Conservation (phyloP, 305 asterid species). For the Fraxinus sp. region DNA sequence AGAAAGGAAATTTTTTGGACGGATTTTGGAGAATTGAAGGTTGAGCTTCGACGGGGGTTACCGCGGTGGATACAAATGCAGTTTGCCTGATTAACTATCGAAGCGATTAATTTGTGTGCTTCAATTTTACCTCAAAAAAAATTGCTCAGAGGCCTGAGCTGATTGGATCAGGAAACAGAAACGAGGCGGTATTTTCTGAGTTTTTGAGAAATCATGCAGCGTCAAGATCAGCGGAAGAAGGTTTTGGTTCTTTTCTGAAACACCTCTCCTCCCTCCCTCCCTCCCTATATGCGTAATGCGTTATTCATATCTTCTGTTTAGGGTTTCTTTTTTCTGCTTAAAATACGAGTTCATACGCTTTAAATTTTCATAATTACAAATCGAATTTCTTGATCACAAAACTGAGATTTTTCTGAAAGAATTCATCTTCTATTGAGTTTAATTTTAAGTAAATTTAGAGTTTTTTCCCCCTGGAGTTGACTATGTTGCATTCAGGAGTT, state of each 20-base stretch:
- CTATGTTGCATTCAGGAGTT: background rate
- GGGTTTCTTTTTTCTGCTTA: background rate
- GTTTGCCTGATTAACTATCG: background rate
- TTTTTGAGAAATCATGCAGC: background rate
- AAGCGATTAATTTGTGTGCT: conserved; percentile 6
- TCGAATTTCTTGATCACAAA: background rate
- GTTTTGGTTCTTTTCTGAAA: background rate
- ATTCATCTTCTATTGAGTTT: conserved; percentile 3
- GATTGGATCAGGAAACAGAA: background rate
- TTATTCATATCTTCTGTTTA: background rate
- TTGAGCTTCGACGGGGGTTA: conserved; percentile 16
- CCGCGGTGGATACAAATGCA: conserved; percentile 23
- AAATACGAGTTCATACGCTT: background rate
- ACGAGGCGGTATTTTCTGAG: background rate
- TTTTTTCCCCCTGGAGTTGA: background rate
- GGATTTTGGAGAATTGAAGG: conserved; percentile 14
- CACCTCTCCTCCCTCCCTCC: background rate
- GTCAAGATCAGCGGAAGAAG: conserved; percentile 13
- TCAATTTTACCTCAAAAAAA: background rate
- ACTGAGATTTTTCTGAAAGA: background rate
- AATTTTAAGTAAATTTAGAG: conserved; percentile 2
- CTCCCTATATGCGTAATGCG: background rate
- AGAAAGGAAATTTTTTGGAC: conserved; percentile 4
- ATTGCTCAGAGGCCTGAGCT: background rate
- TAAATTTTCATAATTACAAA: conserved; percentile 1